phyloP scores from a whole-genome alignment of 2,329 filamentous ascomycete species.

The Cytospora schulzeri region DNA sequence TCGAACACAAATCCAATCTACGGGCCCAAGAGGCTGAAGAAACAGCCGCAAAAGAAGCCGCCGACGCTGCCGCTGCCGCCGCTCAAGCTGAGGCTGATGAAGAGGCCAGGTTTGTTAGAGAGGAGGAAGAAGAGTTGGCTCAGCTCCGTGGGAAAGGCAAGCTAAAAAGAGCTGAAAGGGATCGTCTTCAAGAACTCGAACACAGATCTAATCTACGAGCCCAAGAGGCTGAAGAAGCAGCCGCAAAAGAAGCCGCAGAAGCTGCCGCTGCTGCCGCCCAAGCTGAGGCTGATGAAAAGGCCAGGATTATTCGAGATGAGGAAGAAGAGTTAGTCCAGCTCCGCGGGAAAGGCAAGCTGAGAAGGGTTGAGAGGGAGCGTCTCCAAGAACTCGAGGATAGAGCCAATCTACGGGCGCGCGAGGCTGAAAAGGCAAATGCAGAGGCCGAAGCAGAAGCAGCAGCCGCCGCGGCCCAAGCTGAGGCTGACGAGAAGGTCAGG shows the following conservation, averaged over 20 bases:
- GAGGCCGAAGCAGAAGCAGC: not conserved
- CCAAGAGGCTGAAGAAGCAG: not conserved
- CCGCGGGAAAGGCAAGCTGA: slow-evolving; percentile 10
- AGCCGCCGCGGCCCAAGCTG: slow-evolving; percentile 27
- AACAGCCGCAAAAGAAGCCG: not conserved
- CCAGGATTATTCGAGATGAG: slow-evolving; percentile 4
- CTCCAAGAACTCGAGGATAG: slow-evolving; percentile 8
- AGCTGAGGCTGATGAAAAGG: slow-evolving; percentile 17
- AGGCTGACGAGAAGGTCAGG: slow-evolving; percentile 14
- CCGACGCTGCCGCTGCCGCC: slow-evolving; percentile 20
- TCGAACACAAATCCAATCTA: not conserved
- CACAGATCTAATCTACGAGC: not conserved
- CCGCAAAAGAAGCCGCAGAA: not conserved
- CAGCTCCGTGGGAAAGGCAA: slow-evolving; percentile 15
- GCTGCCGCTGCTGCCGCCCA: slow-evolving; percentile 26
- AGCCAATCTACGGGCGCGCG: not conserved
- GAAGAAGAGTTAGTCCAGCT: slow-evolving; percentile 16
- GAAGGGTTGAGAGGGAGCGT: slow-evolving; percentile 7
- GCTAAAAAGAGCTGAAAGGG: slow-evolving; percentile 10
- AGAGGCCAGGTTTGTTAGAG: slow-evolving; percentile 13
- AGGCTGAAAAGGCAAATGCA: not conserved
- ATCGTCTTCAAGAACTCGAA: not conserved
- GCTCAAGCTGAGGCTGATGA: slow-evolving; percentile 17
- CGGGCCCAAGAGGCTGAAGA: not conserved
- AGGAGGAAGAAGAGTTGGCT: slow-evolving; percentile 21